These are phyloP conservation scores for Vitis hybrid DNA, from an alignment of 177 flowering plant genomes.

Conservation along the genomic window DNA sequence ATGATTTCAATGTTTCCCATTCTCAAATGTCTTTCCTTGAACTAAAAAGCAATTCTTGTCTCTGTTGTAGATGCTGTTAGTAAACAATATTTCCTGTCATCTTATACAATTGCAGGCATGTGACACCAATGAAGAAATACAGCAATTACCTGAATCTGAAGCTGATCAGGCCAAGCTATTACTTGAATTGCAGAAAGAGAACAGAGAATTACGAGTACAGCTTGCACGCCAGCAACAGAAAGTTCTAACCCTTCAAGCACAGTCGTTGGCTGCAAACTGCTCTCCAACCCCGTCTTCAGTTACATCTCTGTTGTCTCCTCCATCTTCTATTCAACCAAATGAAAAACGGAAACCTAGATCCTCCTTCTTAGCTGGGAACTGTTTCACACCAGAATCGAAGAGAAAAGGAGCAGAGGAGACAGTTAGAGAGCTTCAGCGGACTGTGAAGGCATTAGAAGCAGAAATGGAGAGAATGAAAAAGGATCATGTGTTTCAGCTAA, in stretches of 20 bases:
- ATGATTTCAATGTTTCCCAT: not conserved
- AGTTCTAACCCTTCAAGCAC: slow-evolving; percentile 59
- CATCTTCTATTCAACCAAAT: slow-evolving; percentile 42
- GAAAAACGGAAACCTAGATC: slow-evolving; percentile 50
- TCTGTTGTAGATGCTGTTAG: not conserved
- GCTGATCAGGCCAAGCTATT: slow-evolving; percentile 73
- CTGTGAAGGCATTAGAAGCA: slow-evolving; percentile 59
- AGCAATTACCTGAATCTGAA: slow-evolving; percentile 51
- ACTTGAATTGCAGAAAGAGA: slow-evolving; percentile 82
- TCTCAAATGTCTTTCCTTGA: too few species aligned
- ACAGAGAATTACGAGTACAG: slow-evolving; percentile 69
- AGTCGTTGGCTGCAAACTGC: slow-evolving; percentile 61
- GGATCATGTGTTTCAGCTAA: slow-evolving; percentile 62
- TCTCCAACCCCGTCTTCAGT: slow-evolving; percentile 71
- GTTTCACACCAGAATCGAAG: slow-evolving; percentile 73
- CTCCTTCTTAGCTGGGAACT: slow-evolving; percentile 49
- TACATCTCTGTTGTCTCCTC: slow-evolving; percentile 53
- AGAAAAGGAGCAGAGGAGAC: slow-evolving; percentile 50
- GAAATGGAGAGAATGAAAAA: slow-evolving; percentile 72
- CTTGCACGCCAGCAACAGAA: slow-evolving; percentile 76
- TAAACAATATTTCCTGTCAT: not conserved
- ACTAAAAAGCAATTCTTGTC: not conserved
- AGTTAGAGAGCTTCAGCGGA: slow-evolving; percentile 45
- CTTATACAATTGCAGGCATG: slow-evolving; percentile 36
- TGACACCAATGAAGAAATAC: slow-evolving; percentile 49